Conservation (phyloP, 179 eudicot species). For the Spinacia oleracea region DNA sequence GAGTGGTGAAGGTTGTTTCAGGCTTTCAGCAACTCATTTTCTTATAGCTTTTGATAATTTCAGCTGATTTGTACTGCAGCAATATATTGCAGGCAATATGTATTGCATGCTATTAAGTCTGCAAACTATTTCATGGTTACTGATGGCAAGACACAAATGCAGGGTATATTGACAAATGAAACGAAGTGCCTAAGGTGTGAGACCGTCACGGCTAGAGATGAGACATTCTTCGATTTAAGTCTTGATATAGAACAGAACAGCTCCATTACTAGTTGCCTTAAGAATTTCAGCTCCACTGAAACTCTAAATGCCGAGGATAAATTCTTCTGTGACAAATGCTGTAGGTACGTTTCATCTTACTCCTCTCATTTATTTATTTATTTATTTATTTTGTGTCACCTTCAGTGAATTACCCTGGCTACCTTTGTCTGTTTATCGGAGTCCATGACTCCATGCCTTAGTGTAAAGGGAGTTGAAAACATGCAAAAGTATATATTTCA, state of each 20-base stretch:
- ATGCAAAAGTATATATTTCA: not conserved
- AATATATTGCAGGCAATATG: not conserved
- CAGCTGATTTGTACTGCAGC: not conserved
- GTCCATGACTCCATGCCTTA: slow-evolving; percentile 14
- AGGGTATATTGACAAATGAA: slow-evolving; percentile 86
- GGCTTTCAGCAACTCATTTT: not conserved
- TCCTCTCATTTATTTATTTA: slow-evolving; percentile 3
- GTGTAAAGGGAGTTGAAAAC: not conserved
- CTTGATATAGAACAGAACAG: slow-evolving; percentile 92
- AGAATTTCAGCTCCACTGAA: slow-evolving; percentile 88
- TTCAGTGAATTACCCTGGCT: not conserved
- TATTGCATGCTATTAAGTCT: not conserved
- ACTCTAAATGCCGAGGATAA: slow-evolving; percentile 89
- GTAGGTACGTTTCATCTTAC: slow-evolving; percentile 50
- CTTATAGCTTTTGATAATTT: not conserved
- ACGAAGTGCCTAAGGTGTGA: slow-evolving; percentile 87
- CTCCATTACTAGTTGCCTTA: slow-evolving; percentile 86
- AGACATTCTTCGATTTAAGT: slow-evolving; percentile 86
- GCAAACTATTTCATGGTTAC: slow-evolving; percentile 31
- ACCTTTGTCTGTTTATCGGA: not conserved
- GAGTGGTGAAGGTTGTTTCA: not conserved
- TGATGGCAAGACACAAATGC: slow-evolving; percentile 22
- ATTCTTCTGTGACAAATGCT: slow-evolving; percentile 89
- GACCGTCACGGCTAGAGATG: slow-evolving; percentile 94
- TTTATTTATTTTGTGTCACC: slow-evolving; percentile 8